Conservation (phyloP, 2,329 filamentous ascomycete species). For the Cytospora chrysosperma region DNA sequence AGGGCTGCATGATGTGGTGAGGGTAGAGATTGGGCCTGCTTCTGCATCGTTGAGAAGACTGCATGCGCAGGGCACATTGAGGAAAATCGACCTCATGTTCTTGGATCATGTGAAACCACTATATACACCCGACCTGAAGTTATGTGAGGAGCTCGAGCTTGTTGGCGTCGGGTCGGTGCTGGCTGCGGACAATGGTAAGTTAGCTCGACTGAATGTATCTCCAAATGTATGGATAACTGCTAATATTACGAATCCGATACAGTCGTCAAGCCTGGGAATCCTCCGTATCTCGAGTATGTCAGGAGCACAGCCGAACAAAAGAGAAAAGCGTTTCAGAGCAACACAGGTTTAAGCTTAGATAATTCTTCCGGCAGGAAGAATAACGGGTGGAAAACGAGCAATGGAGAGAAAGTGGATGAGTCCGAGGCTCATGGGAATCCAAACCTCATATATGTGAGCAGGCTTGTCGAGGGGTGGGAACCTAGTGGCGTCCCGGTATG, state of each 20-base stretch:
- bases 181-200: conserved; percentile 61
- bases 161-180: conserved; percentile 62
- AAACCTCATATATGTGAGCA: conserved; percentile 64
- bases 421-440: conserved; percentile 54
- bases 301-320: conserved; percentile 64
- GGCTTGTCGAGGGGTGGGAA: conserved; percentile 63
- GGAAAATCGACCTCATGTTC: conserved; percentile 70
- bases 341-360: conserved; percentile 27
- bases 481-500: conserved; percentile 58
- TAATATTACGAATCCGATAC: not conserved
- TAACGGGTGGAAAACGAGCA: conserved; percentile 57
- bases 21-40: conserved; percentile 68
- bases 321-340: conserved; percentile 39
- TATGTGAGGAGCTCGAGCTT: conserved; percentile 69
- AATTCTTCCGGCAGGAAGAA: conserved; percentile 44
- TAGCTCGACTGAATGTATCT: not conserved
- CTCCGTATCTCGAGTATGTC: conserved; percentile 69
- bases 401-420: conserved; percentile 41
- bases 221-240: not conserved
- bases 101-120: conserved; percentile 79
- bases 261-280: conserved; percentile 69
- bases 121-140: conserved; percentile 72
- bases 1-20: conserved; percentile 68
- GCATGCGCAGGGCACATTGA: conserved; percentile 50
- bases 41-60: conserved; percentile 64